phyloP scores from a whole-genome alignment of 106 monocot genomes.

The Acorus calamus region DNA sequence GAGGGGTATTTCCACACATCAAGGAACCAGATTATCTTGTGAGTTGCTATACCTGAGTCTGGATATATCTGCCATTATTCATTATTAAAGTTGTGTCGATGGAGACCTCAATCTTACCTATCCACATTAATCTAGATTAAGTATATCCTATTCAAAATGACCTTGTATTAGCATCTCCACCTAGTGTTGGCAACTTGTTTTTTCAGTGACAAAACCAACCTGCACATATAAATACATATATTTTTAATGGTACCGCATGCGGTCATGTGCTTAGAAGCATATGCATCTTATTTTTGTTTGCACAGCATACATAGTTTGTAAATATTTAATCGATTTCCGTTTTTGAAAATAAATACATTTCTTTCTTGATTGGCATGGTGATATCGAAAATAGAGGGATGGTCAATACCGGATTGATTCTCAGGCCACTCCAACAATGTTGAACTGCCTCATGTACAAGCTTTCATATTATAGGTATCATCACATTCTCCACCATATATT shows the following conservation, averaged over 20 bases:
- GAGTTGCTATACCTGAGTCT: conserved; percentile 14
- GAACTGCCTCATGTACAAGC: conserved; percentile 35
- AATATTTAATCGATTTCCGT: background rate
- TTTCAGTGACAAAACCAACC: no score
- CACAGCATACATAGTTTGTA: no score
- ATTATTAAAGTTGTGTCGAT: no score
- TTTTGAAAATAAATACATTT: background rate
- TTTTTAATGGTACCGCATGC: no score
- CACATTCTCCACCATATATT: background rate
- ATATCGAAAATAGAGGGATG: conserved; percentile 47
- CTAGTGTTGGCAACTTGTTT: no score
- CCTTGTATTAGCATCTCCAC: no score
- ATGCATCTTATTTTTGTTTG: background rate
- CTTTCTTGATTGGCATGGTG: background rate
- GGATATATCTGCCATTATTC: no score
- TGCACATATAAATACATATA: no score
- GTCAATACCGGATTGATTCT: conserved; percentile 30
- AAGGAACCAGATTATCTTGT: conserved; percentile 35
- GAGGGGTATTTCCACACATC: conserved; percentile 27
- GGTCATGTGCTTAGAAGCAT: background rate
- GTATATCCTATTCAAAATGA: no score
- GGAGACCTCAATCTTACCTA: no score
- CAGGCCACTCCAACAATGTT: conserved; percentile 28
- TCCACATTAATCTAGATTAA: no score
- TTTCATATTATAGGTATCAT: conserved; percentile 28